These are phyloP conservation scores for Rubus idaeus DNA, from an alignment of 306 rosid genomes.

Conservation along the genomic window DNA sequence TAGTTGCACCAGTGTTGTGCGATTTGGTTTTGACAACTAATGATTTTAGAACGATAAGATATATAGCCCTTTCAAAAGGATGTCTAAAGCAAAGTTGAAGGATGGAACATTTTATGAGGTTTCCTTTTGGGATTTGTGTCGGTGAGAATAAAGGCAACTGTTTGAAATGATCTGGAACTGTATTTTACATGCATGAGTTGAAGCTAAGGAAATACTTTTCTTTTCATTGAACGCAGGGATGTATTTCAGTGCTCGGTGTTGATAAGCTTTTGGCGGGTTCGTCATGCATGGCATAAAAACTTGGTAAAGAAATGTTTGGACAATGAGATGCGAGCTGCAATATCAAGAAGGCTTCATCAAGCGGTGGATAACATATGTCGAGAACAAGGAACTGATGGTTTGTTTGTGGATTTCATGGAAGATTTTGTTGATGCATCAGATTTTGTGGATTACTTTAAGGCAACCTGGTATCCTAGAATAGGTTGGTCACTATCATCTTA, in stretches of 20 bases:
- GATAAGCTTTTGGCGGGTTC: slow-evolving; percentile 79
- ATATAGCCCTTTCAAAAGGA: not conserved
- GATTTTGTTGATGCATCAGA: slow-evolving; percentile 67
- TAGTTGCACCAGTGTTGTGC: not conserved
- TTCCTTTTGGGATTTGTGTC: slow-evolving; percentile 17
- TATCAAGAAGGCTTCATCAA: slow-evolving; percentile 58
- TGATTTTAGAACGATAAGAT: not conserved
- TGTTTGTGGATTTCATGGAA: slow-evolving; percentile 69
- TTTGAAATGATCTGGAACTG: slow-evolving; percentile 7
- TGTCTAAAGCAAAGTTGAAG: not conserved
- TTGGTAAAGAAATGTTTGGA: slow-evolving; percentile 54
- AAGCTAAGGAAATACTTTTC: slow-evolving; percentile 19
- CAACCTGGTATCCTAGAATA: slow-evolving; percentile 80
- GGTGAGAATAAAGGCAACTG: slow-evolving; percentile 23
- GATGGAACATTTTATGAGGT: slow-evolving; percentile 13
- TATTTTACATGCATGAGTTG: not conserved
- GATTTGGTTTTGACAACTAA: not conserved
- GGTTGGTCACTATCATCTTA: slow-evolving; percentile 48
- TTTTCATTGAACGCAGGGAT: slow-evolving; percentile 61
- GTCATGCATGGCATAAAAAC: slow-evolving; percentile 86
- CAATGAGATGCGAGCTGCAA: slow-evolving; percentile 58
- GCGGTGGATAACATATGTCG: slow-evolving; percentile 58
- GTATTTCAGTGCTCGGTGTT: slow-evolving; percentile 79
- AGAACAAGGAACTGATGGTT: slow-evolving; percentile 44
- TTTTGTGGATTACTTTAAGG: slow-evolving; percentile 84